Percentiles rank a stretch among this genome's conserved stretches.
These are phyloP conservation scores for Solanum lycopersicoides DNA, from an alignment of 257 asterid species.

Conservation along the genomic window DNA sequence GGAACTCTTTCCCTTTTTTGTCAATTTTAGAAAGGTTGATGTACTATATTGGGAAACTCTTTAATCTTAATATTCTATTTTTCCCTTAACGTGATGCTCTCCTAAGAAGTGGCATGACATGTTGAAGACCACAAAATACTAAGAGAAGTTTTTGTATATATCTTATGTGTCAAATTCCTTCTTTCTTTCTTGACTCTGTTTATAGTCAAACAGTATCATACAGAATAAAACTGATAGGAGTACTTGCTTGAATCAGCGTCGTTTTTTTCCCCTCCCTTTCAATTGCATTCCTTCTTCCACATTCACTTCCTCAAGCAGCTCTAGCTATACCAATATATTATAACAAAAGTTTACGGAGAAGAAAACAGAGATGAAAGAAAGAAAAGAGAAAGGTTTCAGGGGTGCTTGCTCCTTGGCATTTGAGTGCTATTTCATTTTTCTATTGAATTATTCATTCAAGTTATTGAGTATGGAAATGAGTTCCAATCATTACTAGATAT, in stretches of 20 bases:
- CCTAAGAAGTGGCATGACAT: not conserved
- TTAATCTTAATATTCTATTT: not conserved
- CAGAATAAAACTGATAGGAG: not conserved
- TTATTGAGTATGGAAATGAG: not conserved
- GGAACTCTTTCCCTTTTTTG: not conserved
- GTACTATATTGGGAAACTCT: not conserved
- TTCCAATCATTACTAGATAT: not conserved
- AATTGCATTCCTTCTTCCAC: not conserved
- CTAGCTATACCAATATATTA: not conserved
- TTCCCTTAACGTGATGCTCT: not conserved
- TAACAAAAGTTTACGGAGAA: not conserved
- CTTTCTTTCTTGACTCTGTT: not conserved
- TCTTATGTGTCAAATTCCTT: not conserved
- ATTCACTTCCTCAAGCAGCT: not conserved
- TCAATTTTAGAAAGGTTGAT: not conserved
- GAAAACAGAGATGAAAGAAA: not conserved
- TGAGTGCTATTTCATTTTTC: not conserved
- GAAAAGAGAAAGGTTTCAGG: not conserved
- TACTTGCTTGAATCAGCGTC: not conserved
- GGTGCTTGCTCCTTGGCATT: not conserved
- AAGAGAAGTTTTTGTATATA: not conserved
- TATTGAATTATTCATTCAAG: not conserved
- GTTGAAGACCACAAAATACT: not conserved
- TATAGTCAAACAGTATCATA: not conserved
- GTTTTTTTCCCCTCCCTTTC: not conserved